Evolutionary conservation across 768 basidiomycete species (phyloP).

Genomic region (Phylloporus rhodoxanthus): DNA sequence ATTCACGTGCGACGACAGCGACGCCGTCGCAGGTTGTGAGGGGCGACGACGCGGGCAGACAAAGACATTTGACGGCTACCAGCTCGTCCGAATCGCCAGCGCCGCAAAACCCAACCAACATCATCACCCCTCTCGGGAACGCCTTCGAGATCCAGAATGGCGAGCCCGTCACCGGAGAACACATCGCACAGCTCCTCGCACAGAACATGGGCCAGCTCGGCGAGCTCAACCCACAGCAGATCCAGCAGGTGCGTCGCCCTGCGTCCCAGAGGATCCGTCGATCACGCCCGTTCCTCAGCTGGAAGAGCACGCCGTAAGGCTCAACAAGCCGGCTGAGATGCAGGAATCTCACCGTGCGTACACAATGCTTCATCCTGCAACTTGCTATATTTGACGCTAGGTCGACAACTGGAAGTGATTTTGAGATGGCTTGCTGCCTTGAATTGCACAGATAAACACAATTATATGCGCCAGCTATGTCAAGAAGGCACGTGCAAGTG

Average conservation of each 20-base stretch:
- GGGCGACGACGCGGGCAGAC: constrained; percentile 55
- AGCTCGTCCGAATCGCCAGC: too few species aligned
- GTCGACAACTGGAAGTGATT: too few species aligned
- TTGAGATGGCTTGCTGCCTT: too few species aligned
- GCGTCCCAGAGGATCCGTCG: not conserved
- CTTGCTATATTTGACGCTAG: too few species aligned
- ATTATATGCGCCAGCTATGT: too few species aligned
- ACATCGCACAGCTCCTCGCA: constrained; percentile 57
- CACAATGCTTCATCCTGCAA: too few species aligned
- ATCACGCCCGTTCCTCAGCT: constrained; percentile 34
- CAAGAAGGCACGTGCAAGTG: too few species aligned
- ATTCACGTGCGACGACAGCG: constrained; percentile 33
- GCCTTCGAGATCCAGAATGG: constrained; percentile 63
- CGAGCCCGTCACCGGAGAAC: constrained; percentile 53
- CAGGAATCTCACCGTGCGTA: too few species aligned
- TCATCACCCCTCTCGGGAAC: constrained; percentile 58
- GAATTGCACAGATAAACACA: too few species aligned
- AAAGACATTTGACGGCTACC: too few species aligned
- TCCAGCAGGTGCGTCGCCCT: constrained; percentile 51
- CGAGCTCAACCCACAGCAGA: constrained; percentile 61
- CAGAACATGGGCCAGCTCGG: constrained; percentile 61
- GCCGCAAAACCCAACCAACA: constrained; percentile 35
- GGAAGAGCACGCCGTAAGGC: constrained; percentile 62
- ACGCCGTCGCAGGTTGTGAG: constrained; percentile 70
- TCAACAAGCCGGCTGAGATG: constrained; percentile 56